These are phyloP conservation scores for Drechmeria coniospora DNA, from an alignment of 2,329 filamentous ascomycete species.

Conservation along the genomic window DNA sequence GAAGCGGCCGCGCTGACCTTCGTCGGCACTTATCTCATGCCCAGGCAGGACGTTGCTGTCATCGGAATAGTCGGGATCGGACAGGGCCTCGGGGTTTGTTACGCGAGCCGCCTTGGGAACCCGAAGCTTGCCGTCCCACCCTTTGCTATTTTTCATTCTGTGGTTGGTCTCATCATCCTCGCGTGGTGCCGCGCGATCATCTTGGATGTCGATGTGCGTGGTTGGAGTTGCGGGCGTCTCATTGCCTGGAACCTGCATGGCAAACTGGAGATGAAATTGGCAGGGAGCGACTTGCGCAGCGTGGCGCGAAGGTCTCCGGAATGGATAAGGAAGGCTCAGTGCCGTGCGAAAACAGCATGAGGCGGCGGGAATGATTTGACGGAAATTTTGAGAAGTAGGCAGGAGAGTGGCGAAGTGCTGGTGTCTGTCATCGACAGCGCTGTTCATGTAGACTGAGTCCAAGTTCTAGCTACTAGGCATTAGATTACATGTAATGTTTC, in stretches of 20 bases:
- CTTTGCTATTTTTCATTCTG: constrained; percentile 43
- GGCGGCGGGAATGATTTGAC: too few relatives aligned
- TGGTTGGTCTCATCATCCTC: constrained; percentile 29
- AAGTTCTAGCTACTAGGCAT: too few relatives aligned
- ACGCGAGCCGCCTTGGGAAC: constrained; percentile 48
- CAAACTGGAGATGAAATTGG: too few relatives aligned
- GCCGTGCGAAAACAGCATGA: neutral
- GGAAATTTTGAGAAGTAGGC: neutral
- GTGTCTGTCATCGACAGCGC: too few relatives aligned
- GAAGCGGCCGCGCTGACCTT: constrained; percentile 36
- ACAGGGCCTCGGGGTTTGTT: constrained; percentile 65
- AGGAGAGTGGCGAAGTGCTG: neutral
- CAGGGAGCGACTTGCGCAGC: too few relatives aligned
- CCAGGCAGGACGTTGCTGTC: constrained; percentile 52
- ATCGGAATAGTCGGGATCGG: constrained; percentile 73
- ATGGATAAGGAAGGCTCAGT: too few relatives aligned
- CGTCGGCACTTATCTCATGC: constrained; percentile 66
- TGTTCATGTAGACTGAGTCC: too few relatives aligned
- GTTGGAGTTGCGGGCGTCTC: constrained; percentile 20
- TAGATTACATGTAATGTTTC: too few relatives aligned
- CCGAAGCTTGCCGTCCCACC: constrained; percentile 74
- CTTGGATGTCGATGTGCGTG: constrained; percentile 34
- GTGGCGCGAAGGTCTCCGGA: too few relatives aligned
- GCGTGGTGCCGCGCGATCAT: constrained; percentile 23
- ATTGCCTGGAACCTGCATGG: constrained; percentile 26